phyloP scores from a whole-genome alignment of 805 yeast genomes.

The Komagataella ulmi region DNA sequence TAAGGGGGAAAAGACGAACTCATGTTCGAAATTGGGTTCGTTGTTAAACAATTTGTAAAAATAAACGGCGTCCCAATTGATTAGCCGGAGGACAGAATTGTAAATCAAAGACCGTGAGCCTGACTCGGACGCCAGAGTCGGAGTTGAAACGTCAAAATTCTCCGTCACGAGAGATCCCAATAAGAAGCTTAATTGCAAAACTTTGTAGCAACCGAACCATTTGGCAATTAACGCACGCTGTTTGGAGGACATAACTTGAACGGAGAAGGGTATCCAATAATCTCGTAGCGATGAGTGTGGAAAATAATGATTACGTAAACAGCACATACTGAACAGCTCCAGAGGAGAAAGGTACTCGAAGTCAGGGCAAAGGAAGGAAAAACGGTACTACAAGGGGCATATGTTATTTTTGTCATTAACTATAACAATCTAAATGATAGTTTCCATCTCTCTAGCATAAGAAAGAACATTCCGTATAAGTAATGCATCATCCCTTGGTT shows the following conservation, averaged over 20 bases:
- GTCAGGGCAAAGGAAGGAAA: background rate
- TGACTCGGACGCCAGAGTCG: background rate
- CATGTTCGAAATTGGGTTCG: conserved; percentile 64
- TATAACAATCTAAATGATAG: conserved; percentile 47
- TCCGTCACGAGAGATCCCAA: background rate
- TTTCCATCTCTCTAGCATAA: conserved; percentile 86
- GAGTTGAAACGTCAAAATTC: background rate
- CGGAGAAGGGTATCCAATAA: background rate
- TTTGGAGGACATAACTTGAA: background rate
- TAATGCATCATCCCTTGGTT: conserved; percentile 24
- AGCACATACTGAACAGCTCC: background rate
- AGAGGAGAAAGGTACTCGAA: background rate
- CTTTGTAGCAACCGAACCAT: background rate
- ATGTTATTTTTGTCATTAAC: background rate
- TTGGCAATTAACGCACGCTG: background rate
- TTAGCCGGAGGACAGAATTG: conserved; percentile 32
- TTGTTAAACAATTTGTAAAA: conserved; percentile 43
- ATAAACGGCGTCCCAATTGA: conserved; percentile 82
- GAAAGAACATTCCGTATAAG: conserved; percentile 62
- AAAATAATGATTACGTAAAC: background rate
- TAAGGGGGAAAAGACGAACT: conserved; percentile 72
- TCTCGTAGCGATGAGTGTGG: background rate
- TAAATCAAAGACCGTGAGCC: conserved; percentile 1
- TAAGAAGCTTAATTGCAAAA: background rate
- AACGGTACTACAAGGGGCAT: background rate